Conservation (phyloP, 2,329 filamentous ascomycete species). For the Emmonsia crescens region DNA sequence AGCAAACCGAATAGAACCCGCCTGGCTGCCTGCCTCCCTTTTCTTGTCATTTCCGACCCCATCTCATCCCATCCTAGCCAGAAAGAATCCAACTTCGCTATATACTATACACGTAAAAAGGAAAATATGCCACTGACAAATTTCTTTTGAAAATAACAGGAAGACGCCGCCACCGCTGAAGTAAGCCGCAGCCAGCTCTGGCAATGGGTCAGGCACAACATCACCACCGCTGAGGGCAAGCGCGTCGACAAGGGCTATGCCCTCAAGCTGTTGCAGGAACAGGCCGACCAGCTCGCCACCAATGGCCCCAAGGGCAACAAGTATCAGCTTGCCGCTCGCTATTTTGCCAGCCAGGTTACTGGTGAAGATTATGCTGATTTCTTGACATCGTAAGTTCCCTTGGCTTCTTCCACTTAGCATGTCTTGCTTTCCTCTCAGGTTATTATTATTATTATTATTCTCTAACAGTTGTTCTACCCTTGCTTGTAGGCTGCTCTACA, state of each 20-base stretch:
- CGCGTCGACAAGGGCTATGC: constrained; percentile 87
- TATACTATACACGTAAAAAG: background rate
- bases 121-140: background rate
- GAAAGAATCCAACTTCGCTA: too few relatives aligned
- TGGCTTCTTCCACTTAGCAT: constrained; percentile 3
- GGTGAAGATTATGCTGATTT: constrained; percentile 98
- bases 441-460: constrained; percentile 12
- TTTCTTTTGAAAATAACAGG: constrained; percentile 27
- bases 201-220: constrained; percentile 76
- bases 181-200: constrained; percentile 89
- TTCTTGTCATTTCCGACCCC: too few relatives aligned
- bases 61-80: too few relatives aligned
- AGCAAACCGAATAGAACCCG: background rate
- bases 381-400: constrained; percentile 60
- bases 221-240: constrained; percentile 77
- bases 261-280: constrained; percentile 75
- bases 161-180: constrained; percentile 94
- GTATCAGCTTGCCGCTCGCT: constrained; percentile 78
- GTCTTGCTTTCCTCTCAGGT: constrained; percentile 6
- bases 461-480: constrained; percentile 13
- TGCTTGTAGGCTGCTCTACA: constrained; percentile 61
- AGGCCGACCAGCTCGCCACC: constrained; percentile 60
- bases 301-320: constrained; percentile 83
- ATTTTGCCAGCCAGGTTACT: constrained; percentile 86
- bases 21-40: too few relatives aligned